Conservation (phyloP, 805 yeast genomes). For the Kuraishia hungarica region DNA sequence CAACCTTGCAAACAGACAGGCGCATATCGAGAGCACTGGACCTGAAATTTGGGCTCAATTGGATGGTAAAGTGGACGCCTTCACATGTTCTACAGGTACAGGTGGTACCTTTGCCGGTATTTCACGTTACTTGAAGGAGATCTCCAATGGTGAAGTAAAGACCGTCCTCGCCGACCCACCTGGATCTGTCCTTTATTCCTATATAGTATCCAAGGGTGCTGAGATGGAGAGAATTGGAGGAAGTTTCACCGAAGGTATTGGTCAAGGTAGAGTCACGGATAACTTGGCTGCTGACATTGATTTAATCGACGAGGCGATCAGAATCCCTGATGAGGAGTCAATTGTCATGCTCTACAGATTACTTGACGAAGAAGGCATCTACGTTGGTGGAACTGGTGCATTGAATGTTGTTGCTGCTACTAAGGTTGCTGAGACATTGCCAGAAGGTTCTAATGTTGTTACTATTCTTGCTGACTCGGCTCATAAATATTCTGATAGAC, state of each 20-base stretch:
- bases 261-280: conserved; percentile 88
- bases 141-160: conserved; percentile 52
- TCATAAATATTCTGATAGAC: conserved; percentile 76
- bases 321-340: conserved; percentile 70
- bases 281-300: conserved; percentile 69
- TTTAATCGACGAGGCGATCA: conserved; percentile 71
- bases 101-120: conserved; percentile 91
- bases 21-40: conserved; percentile 85
- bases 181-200: conserved; percentile 78
- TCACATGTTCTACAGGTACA: conserved; percentile 88
- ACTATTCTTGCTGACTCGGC: conserved; percentile 89
- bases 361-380: conserved; percentile 84
- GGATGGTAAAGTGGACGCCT: conserved; percentile 70
- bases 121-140: conserved; percentile 67
- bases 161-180: conserved; percentile 88
- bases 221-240: conserved; percentile 67
- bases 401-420: conserved; percentile 86
- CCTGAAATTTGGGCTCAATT: conserved; percentile 89
- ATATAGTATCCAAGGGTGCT: conserved; percentile 63
- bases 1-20: conserved; percentile 78
- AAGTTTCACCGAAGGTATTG: conserved; percentile 93
- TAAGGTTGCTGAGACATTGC: conserved; percentile 64
- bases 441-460: conserved; percentile 75
- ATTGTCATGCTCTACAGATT: conserved; percentile 79
- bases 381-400: conserved; percentile 86